These are phyloP conservation scores for Bipolaris sorokiniana DNA, from an alignment of 2,329 filamentous ascomycete species.

Conservation along the genomic window DNA sequence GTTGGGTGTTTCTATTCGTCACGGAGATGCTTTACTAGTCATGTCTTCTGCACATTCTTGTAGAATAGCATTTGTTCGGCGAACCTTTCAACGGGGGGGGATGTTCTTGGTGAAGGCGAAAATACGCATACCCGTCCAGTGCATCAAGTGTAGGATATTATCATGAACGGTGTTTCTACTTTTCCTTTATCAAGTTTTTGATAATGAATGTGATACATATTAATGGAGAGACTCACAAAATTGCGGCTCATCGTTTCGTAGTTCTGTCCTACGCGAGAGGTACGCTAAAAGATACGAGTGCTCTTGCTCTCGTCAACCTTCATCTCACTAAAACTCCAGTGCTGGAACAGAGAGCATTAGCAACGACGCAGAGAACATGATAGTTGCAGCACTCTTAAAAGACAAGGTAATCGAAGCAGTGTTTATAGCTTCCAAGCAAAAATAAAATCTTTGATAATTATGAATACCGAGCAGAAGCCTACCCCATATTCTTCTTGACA, in stretches of 20 bases:
- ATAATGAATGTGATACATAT: background rate
- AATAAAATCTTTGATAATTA: background rate
- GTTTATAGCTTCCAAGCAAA: background rate
- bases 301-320: background rate
- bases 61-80: constrained; percentile 33
- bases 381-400: background rate
- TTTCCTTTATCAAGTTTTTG: background rate
- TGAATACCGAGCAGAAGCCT: background rate
- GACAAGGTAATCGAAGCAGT: background rate
- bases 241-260: background rate
- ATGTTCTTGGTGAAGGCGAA: constrained; percentile 12
- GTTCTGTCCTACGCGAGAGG: background rate
- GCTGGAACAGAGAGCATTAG: background rate
- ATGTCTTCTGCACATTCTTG: constrained; percentile 26
- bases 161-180: constrained; percentile 21
- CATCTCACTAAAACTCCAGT: background rate
- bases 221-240: background rate
- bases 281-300: background rate
- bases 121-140: constrained; percentile 13
- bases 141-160: constrained; percentile 32
- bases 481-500: background rate
- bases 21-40: constrained; percentile 20
- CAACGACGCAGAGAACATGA: background rate
- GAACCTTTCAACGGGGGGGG: constrained; percentile 17
- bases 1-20: constrained; percentile 19